Evolutionary conservation across 2,329 filamentous ascomycete genomes (phyloP).

Genomic region (Colletotrichum truncatum): DNA sequence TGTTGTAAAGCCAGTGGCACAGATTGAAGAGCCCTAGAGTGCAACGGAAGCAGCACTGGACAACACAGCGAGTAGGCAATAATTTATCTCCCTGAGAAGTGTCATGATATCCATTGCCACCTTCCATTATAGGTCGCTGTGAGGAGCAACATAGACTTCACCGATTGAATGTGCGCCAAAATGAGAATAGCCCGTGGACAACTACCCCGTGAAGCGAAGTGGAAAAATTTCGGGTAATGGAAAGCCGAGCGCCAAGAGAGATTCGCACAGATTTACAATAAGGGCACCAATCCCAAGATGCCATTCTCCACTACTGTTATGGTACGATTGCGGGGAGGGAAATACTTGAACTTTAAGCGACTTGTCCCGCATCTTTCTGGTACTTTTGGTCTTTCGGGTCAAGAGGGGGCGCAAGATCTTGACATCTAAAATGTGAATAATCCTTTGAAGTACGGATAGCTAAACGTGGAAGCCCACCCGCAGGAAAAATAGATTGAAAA

Average conservation of each 20-base stretch:
- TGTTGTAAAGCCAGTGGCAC: background rate
- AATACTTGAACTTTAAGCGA: no score
- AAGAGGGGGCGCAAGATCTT: no score
- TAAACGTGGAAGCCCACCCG: no score
- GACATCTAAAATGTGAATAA: no score
- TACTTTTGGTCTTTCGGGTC: no score
- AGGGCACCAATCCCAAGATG: conserved; percentile 1
- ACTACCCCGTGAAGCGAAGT: background rate
- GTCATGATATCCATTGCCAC: no score
- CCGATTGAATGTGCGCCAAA: background rate
- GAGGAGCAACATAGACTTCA: background rate
- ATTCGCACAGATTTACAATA: background rate
- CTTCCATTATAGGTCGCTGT: background rate
- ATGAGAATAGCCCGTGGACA: background rate
- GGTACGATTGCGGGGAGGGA: no score
- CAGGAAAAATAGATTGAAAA: no score
- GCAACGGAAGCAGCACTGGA: background rate
- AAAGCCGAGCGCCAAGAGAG: background rate
- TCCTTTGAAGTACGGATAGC: no score
- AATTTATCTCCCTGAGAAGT: no score
- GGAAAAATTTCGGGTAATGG: background rate
- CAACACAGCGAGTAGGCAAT: accelerated
- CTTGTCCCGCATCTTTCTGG: no score
- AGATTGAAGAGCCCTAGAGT: background rate
- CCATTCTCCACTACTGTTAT: background rate